These are phyloP conservation scores for Mycotypha africana DNA, from an alignment of 371 early-diverging fungal species.

Conservation along the genomic window DNA sequence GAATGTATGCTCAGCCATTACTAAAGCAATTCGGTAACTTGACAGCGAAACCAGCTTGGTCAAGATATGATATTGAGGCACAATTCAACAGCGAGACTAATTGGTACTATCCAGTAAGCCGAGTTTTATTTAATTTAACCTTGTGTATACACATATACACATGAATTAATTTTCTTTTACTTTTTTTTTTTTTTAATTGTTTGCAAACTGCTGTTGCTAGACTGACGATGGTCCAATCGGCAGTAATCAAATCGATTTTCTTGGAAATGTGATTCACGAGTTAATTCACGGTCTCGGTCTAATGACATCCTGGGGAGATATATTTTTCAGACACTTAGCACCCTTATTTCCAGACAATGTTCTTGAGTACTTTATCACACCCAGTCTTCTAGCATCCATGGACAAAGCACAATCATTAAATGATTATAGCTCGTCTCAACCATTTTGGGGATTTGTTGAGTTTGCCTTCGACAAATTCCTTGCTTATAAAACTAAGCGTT, in stretches of 20 bases:
- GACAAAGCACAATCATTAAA: constrained; percentile 6
- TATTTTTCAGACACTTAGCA: constrained; percentile 15
- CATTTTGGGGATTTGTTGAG: constrained; percentile 45
- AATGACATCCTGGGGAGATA: constrained; percentile 47
- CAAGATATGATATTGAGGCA: constrained; percentile 50
- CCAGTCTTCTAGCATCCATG: constrained; percentile 19
- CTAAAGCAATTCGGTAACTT: constrained; percentile 50
- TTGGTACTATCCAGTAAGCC: constrained; percentile 36
- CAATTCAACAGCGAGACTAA: constrained; percentile 53
- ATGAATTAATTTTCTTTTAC: too few species aligned
- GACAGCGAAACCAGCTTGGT: constrained; percentile 22
- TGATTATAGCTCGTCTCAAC: constrained; percentile 11
- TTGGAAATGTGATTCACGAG: constrained; percentile 56
- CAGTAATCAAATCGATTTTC: constrained; percentile 31
- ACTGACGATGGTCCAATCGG: not conserved
- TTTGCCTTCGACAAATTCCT: constrained; percentile 36
- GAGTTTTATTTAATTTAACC: too few species aligned
- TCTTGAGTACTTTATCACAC: constrained; percentile 20
- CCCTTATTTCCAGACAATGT: constrained; percentile 9
- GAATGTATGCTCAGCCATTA: constrained; percentile 64
- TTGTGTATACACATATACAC: too few species aligned
- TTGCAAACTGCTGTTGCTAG: too few species aligned
- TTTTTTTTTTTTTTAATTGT: too few species aligned
- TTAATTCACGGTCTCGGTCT: constrained; percentile 66
- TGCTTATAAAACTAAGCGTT: too few species aligned